Conservation (phyloP, 2,329 filamentous ascomycete species). For the Cercospora sp. region DNA sequence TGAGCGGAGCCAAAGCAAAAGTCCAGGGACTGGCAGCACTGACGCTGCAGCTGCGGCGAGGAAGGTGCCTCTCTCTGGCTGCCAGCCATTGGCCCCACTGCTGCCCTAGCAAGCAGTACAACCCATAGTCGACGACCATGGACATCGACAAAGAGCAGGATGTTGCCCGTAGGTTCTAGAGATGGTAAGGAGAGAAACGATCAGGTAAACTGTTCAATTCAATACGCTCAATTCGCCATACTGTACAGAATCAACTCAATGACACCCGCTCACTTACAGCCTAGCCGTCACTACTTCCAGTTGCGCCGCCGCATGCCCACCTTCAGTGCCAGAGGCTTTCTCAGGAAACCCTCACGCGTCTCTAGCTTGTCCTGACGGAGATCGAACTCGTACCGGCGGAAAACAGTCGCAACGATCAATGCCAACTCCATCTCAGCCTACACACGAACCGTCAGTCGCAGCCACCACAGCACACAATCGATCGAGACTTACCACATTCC, state of each 20-base stretch:
- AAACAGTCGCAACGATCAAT: constrained; percentile 42
- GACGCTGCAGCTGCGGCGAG: not conserved
- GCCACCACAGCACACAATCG: constrained; percentile 34
- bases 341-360: constrained; percentile 40
- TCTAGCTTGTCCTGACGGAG: constrained; percentile 38
- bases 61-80: not conserved
- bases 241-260: constrained; percentile 7
- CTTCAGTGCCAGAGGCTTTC: constrained; percentile 38
- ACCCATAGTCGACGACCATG: not conserved
- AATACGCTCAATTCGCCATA: not conserved
- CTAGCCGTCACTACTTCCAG: constrained; percentile 4
- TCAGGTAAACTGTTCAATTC: not conserved
- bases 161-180: not conserved
- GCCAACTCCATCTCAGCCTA: constrained; percentile 45
- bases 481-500: constrained; percentile 39
- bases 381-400: constrained; percentile 41
- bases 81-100: not conserved
- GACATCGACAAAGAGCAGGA: not conserved
- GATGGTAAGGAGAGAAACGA: not conserved
- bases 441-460: not conserved
- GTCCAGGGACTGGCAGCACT: constrained; percentile 1
- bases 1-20: not conserved
- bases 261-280: not conserved
- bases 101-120: not conserved
- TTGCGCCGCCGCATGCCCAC: constrained; percentile 31